Base-by-base conservation (phyloP, 805 yeast species). In the Pichia eremophila region DNA sequence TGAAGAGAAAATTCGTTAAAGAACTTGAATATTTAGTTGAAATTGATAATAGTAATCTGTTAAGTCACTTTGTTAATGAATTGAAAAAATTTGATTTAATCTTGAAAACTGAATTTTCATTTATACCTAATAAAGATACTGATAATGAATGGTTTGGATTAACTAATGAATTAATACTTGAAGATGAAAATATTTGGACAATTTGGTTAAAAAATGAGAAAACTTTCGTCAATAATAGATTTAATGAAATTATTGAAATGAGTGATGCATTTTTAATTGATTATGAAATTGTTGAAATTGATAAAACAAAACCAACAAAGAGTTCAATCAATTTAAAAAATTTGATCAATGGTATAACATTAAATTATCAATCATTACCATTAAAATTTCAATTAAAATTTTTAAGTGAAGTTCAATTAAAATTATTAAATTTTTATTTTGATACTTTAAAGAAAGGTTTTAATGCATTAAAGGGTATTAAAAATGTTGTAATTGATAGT, bases 11-110 rank as follows among this genome's bases (percentile, higher is more conserved):
- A 53, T 63, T 78, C 4, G 45, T 53, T 11, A 47, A 45, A 5
- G 58, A 66, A 39, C 43, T 52, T 4, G 27, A 38, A 8, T 12
- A 40, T 6, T 35, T 44, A 12, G n/a, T 48, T 9, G 45, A 48
- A 25, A 12, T 38, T 11, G 44, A 72, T 9, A 64, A 71, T 44
- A 79, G 81, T 0, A 62, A 75, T 25, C 59, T 78, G 11, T 61
- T 82, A 32, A 73, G 81, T 31, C 88, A 83, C 62, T 61, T 81
- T 35, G 71, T 83, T 8, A 69, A 67, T 44, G 86, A 83, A 55
- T 58, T 78, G 7, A 71, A 79, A 41, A 68, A 72, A 11, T 83
- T 82, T 58, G 89, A 83, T 57, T 74, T 69, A 41, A 60, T 69
- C 28, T 53, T 83, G 8, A 58, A 71, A 10, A 67, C 63, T 27